phyloP scores from a whole-genome alignment of 2,329 filamentous ascomycete species.

The Pseudocercospora macadamiae region DNA sequence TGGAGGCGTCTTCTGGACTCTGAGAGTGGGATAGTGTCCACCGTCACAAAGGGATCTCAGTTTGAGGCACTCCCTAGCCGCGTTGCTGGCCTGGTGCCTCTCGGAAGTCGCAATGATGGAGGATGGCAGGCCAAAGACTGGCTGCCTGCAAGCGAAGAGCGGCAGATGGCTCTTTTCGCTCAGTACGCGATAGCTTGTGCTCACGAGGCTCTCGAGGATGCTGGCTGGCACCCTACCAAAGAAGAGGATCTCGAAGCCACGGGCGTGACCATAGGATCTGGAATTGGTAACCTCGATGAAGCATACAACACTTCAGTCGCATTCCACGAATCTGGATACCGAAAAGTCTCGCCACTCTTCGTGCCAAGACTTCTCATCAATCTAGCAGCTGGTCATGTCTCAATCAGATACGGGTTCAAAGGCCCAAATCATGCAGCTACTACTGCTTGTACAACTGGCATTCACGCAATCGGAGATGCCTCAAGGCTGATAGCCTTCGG shows the following conservation, averaged over 20 bases:
- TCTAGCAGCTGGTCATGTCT: constrained; percentile 89
- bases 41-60: constrained; percentile 62
- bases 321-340: constrained; percentile 79
- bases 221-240: constrained; percentile 69
- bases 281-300: constrained; percentile 91
- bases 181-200: constrained; percentile 89
- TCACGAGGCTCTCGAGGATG: constrained; percentile 82
- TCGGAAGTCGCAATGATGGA: constrained; percentile 48
- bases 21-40: constrained; percentile 77
- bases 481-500: constrained; percentile 89
- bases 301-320: constrained; percentile 81
- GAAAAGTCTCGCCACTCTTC: constrained; percentile 89
- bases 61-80: constrained; percentile 80
- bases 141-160: constrained; percentile 58
- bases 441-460: constrained; percentile 94
- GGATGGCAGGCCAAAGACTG: constrained; percentile 53
- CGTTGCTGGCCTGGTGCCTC: constrained; percentile 80
- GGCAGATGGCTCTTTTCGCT: constrained; percentile 87
- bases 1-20: constrained; percentile 82
- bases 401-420: constrained; percentile 85
- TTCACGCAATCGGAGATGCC: constrained; percentile 92
- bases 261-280: constrained; percentile 90
- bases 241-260: constrained; percentile 72
- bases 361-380: constrained; percentile 94
- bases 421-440: constrained; percentile 92